Evolutionary conservation across 441 rosid genomes (phyloP).

Genomic region (Aleurites moluccanus): DNA sequence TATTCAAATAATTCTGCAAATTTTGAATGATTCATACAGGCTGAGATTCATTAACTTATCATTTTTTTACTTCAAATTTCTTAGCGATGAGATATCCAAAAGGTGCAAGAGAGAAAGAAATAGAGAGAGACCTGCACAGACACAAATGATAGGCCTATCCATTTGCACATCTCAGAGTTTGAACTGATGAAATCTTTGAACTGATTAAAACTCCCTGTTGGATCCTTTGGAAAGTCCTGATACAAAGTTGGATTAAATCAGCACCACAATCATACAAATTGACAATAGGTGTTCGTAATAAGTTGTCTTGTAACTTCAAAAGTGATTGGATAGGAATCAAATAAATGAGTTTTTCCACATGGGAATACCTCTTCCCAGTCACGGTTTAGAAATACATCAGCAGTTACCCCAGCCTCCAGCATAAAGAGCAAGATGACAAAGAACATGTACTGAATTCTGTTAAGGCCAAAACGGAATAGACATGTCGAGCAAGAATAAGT

Average conservation of each 20-base stretch:
- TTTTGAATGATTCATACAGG: background rate
- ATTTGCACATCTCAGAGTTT: slow-evolving; percentile 75
- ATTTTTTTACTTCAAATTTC: background rate
- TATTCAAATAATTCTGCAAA: background rate
- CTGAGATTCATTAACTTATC: background rate
- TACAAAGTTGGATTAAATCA: slow-evolving; percentile 24
- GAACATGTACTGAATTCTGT: slow-evolving; percentile 64
- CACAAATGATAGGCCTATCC: slow-evolving; percentile 74
- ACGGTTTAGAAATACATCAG: slow-evolving; percentile 69
- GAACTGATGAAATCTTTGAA: slow-evolving; percentile 63
- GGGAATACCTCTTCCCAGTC: slow-evolving; percentile 74
- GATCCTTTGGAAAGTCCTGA: slow-evolving; percentile 89
- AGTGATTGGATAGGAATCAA: background rate
- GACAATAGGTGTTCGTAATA: slow-evolving; percentile 2
- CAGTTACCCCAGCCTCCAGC: slow-evolving; percentile 79
- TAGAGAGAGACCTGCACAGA: slow-evolving; percentile 64
- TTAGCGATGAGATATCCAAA: background rate
- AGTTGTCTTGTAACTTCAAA: slow-evolving; percentile 2
- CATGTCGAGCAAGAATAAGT: background rate
- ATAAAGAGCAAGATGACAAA: slow-evolving; percentile 60
- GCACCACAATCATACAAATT: background rate
- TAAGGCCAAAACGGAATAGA: slow-evolving; percentile 28
- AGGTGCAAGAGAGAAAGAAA: slow-evolving; percentile 14
- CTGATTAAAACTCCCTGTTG: slow-evolving; percentile 59
- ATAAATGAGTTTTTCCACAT: background rate